Conservation (phyloP, 1,284 basidiomycete genomes). For the Butyriboletus appendiculatus region DNA sequence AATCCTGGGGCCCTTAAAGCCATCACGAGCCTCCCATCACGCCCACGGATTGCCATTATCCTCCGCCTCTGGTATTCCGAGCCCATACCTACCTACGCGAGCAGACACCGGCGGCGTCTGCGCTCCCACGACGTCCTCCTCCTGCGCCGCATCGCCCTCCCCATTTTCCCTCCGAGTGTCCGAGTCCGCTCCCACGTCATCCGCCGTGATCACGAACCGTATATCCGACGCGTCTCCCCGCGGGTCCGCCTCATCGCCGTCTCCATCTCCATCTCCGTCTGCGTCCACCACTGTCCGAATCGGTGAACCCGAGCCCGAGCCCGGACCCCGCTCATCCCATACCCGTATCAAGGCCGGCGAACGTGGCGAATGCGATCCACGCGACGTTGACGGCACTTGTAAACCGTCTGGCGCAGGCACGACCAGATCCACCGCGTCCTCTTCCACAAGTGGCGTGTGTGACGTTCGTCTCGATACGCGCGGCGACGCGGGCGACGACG, state of each 20-base stretch:
- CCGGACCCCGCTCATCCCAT: slow-evolving; percentile 20
- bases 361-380: slow-evolving; percentile 16
- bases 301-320: background rate
- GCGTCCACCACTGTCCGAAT: background rate
- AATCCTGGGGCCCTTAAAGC: background rate
- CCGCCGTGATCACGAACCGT: slow-evolving; percentile 1
- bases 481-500: slow-evolving; percentile 5
- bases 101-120: slow-evolving; percentile 25
- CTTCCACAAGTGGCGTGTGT: slow-evolving; percentile 24
- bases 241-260: background rate
- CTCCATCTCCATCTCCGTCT: background rate
- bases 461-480: slow-evolving; percentile 3
- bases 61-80: slow-evolving; percentile 12
- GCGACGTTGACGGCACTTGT: slow-evolving; percentile 23
- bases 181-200: background rate
- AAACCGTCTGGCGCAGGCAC: slow-evolving; percentile 19
- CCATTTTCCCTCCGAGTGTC: background rate
- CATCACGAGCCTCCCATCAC: background rate
- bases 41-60: slow-evolving; percentile 28
- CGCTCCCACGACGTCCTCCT: slow-evolving; percentile 9
- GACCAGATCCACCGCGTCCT: slow-evolving; percentile 34
- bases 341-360: slow-evolving; percentile 25
- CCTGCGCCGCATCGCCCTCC: background rate
- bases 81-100: slow-evolving; percentile 3
- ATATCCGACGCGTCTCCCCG: background rate